Conservation (phyloP, 176 grass and related monocot species). For the Leersia perrieri region DNA sequence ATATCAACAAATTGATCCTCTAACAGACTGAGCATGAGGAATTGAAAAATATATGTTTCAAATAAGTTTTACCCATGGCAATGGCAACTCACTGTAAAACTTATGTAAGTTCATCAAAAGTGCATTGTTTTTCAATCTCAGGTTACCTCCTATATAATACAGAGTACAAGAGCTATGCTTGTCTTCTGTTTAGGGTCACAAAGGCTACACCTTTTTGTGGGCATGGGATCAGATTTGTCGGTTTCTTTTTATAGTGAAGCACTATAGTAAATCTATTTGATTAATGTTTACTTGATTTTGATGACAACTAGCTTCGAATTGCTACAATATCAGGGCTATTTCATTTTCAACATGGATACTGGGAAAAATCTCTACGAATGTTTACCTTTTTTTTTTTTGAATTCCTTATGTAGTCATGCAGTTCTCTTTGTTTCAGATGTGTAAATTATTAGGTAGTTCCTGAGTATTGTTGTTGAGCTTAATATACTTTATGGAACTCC, state of each 20-base stretch:
- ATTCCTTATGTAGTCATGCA: neutral
- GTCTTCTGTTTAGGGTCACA: neutral
- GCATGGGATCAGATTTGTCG: slow-evolving; percentile 7
- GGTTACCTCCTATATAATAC: no score
- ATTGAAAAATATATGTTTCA: no score
- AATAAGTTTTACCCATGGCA: no score
- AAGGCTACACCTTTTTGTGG: neutral
- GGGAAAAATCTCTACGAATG: neutral
- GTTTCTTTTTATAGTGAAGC: neutral
- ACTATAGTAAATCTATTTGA: neutral
- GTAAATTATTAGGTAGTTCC: neutral
- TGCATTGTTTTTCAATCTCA: no score
- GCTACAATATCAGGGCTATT: neutral
- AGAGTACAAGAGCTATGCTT: neutral
- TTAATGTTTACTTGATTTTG: neutral
- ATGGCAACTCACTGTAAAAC: no score
- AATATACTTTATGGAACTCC: neutral
- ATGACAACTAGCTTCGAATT: neutral
- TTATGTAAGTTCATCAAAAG: no score
- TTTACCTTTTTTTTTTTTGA: neutral
- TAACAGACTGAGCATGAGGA: no score
- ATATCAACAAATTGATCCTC: no score
- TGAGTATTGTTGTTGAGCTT: neutral
- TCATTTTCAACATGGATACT: neutral
- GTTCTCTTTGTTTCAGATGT: neutral